Base-by-base conservation (phyloP, 2,329 filamentous ascomycete genomes). In the Trichoderma cornu-damae region DNA sequence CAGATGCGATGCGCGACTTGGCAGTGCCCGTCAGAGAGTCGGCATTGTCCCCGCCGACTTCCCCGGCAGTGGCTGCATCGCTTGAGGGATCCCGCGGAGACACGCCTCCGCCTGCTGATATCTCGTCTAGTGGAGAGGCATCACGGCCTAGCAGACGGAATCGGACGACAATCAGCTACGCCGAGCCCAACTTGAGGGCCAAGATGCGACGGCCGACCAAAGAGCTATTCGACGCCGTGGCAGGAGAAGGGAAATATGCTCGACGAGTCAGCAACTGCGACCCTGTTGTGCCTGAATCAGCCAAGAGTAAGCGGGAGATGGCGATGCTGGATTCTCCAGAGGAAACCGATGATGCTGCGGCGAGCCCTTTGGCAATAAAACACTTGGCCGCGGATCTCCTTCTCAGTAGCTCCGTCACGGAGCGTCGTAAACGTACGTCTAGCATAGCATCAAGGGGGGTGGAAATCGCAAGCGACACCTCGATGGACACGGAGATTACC, bases 151-250 rank as follows among this genome's bases (percentile, higher is more conserved):
- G 85, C 63, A 78, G 89, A 62, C 81, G 89, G 62, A 82, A 83
- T 47, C 79, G 87, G 64, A 75, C 82, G 9, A 79, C 84, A 49
- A 81, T 94, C 60, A 93, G 88, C 74, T 94, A 94, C 69, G 87
- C 88, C 9, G 88, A 93, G 69, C 89, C 89, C 1, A 93, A 88
- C 65, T 76, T 94, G 40, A 81, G 87, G 61, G 87, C 86, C 67
- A 94, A 94, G 73, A 92, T 94, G 89, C 82, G 89, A 59, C 81
- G 89, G 59, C 88, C 89, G 20, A 88, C 86, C 1, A 89, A 89
- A 67, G 84, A 89, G 62, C 72, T 92, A 8, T 82, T 87, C 34
- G 88, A 91, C 69, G 89, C 88, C 1, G 88, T 93, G 12, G 73
- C 80, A 9, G 84, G 81, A n/a, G 81, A 87, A 63, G 80, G 79